These are phyloP conservation scores for Psidium guajava DNA, from an alignment of 345 rosid genomes.

Conservation along the genomic window DNA sequence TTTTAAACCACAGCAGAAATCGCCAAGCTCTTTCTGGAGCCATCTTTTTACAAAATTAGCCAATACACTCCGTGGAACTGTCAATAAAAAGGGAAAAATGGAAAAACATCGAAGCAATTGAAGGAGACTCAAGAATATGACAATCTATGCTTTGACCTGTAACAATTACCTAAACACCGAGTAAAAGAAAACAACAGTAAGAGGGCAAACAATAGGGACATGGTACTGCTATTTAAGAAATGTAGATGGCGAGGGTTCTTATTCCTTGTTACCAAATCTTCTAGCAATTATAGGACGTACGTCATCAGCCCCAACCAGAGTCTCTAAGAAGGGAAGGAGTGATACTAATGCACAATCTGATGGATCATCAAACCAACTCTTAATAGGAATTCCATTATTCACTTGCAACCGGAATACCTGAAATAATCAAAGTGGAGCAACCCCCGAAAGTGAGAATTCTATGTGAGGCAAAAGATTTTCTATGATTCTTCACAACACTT, in stretches of 20 bases:
- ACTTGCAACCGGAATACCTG: conserved; percentile 66
- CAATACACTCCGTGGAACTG: not conserved
- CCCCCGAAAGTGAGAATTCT: not conserved
- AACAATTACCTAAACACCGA: not conserved
- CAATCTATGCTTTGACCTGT: not conserved
- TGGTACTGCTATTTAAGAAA: not conserved
- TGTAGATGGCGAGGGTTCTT: conserved; percentile 6
- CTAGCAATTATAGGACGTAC: conserved; percentile 90
- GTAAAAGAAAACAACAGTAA: not conserved
- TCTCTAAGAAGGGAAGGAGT: conserved; percentile 89
- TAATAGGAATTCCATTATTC: conserved; percentile 92
- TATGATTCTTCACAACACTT: not conserved
- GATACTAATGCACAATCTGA: conserved; percentile 71
- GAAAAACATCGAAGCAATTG: not conserved
- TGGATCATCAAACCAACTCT: conserved; percentile 97
- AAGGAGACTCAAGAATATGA: not conserved
- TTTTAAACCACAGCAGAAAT: not conserved
- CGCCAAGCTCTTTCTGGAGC: not conserved
- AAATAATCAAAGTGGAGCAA: not conserved
- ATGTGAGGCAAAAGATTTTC: not conserved
- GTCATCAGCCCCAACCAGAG: conserved; percentile 78
- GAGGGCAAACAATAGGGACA: not conserved
- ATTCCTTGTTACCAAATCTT: conserved; percentile 76
- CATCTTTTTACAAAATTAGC: not conserved
- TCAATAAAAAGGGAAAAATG: not conserved